Percentiles rank a stretch among this genome's conserved stretches.
Evolutionary conservation across 73 alveolate species (phyloP).

Genomic region (Durusdinium trenchii): DNA sequence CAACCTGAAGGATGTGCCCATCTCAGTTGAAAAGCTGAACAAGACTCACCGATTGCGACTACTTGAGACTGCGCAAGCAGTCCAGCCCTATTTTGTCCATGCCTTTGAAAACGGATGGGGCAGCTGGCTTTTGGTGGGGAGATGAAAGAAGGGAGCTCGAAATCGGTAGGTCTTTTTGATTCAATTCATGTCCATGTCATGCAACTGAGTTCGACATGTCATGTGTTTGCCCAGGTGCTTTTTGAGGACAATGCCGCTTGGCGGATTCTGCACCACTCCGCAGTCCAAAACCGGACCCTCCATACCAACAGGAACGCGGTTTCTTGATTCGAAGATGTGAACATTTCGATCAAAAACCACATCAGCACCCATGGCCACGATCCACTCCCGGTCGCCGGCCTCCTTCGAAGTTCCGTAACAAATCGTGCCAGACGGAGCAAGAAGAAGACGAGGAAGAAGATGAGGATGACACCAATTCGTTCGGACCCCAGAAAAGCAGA

Average conservation of each 20-base stretch:
- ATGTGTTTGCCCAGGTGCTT: slow-evolving; percentile 23
- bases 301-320: not conserved
- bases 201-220: not conserved
- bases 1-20: slow-evolving; percentile 35
- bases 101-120: not conserved
- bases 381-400: no score
- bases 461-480: slow-evolving; percentile 50
- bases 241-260: slow-evolving; percentile 37
- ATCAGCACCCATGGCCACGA: not conserved
- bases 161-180: not conserved
- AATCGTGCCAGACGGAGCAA: slow-evolving; percentile 80
- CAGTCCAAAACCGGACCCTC: no score
- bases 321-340: not conserved
- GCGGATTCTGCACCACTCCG: not conserved
- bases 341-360: not conserved
- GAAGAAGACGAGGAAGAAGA: slow-evolving; percentile 73
- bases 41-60: not conserved
- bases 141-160: not conserved
- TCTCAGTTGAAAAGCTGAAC: not conserved
- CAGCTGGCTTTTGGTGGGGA: not conserved
- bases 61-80: not conserved
- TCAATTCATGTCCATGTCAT: not conserved
- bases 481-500: not conserved
- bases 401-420: no score
- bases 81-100: not conserved